Evolutionary conservation across 768 basidiomycete species (phyloP).

Genomic region (Chlorophyllum brunneum): DNA sequence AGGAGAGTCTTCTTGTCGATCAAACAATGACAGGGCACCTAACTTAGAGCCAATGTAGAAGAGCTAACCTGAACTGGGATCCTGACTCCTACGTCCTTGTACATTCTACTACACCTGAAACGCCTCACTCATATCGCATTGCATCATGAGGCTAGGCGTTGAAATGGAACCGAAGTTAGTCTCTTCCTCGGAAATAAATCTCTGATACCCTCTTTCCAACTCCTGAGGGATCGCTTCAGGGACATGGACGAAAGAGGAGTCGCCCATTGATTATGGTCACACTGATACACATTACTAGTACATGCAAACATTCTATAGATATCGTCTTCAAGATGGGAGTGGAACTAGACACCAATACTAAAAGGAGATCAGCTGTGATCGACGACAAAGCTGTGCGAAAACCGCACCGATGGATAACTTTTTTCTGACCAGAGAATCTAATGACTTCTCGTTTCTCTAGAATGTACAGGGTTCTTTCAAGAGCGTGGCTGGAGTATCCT

Average conservation of each 20-base stretch:
- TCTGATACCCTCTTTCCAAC: neutral
- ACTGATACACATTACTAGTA: constrained; percentile 10
- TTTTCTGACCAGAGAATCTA: constrained; percentile 74
- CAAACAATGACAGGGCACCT: neutral
- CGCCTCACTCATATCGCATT: constrained; percentile 6
- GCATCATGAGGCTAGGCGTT: neutral
- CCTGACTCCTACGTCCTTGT: neutral
- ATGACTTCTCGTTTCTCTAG: constrained; percentile 96
- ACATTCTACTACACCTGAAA: neutral
- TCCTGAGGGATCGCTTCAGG: neutral
- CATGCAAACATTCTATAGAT: neutral
- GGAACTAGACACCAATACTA: constrained; percentile 12
- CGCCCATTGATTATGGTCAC: neutral
- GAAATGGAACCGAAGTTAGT: neutral
- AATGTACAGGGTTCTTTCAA: constrained; percentile 87
- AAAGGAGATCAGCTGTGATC: neutral
- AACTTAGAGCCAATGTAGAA: neutral
- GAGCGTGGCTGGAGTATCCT: constrained; percentile 84
- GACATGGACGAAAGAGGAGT: neutral
- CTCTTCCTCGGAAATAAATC: neutral
- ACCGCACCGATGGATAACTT: constrained; percentile 13
- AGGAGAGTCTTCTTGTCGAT: neutral
- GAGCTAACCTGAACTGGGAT: neutral
- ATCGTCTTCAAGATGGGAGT: neutral
- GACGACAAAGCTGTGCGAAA: neutral